Conservation (phyloP, 2,329 filamentous ascomycete species). For the Anisogramma anomala region DNA sequence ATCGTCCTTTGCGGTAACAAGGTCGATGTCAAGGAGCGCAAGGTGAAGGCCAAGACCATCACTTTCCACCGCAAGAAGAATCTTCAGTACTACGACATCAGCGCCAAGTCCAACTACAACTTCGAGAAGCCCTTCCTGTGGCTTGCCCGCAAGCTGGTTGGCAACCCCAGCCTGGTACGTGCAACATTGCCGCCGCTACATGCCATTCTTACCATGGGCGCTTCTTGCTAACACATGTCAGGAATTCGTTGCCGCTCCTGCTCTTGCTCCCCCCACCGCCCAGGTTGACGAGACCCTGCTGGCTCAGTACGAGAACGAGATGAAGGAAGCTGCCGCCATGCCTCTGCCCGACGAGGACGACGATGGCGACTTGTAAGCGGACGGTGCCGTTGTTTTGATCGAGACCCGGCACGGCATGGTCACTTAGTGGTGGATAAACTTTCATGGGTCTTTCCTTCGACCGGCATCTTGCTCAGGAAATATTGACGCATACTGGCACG, state of each 20-base stretch:
- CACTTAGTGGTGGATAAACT: conserved; percentile 14
- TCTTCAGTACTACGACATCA: conserved; percentile 99
- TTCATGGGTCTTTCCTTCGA: conserved; percentile 12
- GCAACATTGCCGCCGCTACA: conserved; percentile 5
- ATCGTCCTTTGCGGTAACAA: conserved; percentile 99
- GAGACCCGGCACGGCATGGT: conserved; percentile 1
- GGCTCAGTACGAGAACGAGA: conserved; percentile 76
- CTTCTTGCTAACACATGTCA: conserved; percentile 29
- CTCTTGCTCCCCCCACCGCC: conserved; percentile 87
- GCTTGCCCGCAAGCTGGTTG: conserved; percentile 96
- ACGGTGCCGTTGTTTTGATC: not conserved
- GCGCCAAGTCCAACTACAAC: conserved; percentile 99
- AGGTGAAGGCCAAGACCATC: conserved; percentile 99
- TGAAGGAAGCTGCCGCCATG: conserved; percentile 66
- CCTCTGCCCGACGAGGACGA: conserved; percentile 94
- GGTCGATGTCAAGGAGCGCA: conserved; percentile 99
- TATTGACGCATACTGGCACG: conserved; percentile 14
- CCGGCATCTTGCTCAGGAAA: conserved; percentile 15
- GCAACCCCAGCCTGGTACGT: conserved; percentile 74
- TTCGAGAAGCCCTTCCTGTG: conserved; percentile 99
- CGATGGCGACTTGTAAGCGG: conserved; percentile 51
- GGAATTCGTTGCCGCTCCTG: conserved; percentile 94
- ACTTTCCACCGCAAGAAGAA: conserved; percentile 99
- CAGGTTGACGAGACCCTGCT: conserved; percentile 76
- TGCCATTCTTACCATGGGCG: not conserved